phyloP scores from a whole-genome alignment of 805 yeast genomes.

The Wickerhamiella qilinensis region DNA sequence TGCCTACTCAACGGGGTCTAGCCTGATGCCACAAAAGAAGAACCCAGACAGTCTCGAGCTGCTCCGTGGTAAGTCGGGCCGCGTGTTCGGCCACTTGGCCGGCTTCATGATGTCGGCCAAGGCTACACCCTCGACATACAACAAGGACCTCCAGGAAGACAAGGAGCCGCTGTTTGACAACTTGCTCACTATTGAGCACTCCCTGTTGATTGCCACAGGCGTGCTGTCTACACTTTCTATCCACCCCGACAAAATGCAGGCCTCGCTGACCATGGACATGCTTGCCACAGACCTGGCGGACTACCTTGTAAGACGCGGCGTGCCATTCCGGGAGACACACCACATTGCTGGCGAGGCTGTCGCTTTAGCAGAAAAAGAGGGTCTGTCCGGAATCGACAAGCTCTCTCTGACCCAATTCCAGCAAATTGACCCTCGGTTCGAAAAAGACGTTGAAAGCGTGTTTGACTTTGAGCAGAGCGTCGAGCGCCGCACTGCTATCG shows the following conservation, averaged over 20 bases:
- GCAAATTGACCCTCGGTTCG: conserved; percentile 65
- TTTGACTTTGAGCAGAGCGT: conserved; percentile 88
- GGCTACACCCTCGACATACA: conserved; percentile 95
- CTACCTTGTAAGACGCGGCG: conserved; percentile 92
- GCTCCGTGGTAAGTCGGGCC: conserved; percentile 91
- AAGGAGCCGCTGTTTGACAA: conserved; percentile 96
- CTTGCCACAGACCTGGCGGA: conserved; percentile 97
- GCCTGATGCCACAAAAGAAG: conserved; percentile 98
- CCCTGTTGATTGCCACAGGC: conserved; percentile 88
- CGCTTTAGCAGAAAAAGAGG: conserved; percentile 65
- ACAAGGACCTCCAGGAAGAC: conserved; percentile 98
- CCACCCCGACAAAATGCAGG: conserved; percentile 59
- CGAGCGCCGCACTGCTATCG: conserved; percentile 91
- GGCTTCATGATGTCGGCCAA: conserved; percentile 95
- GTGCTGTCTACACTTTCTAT: conserved; percentile 77
- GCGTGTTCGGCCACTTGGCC: conserved; percentile 86
- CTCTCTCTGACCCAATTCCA: conserved; percentile 64
- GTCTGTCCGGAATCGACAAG: conserved; percentile 72
- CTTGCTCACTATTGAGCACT: conserved; percentile 80
- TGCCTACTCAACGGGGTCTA: conserved; percentile 96
- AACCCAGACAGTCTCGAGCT: conserved; percentile 94
- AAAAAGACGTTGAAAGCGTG: conserved; percentile 62
- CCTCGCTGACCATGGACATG: conserved; percentile 96
- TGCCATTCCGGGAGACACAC: conserved; percentile 98
- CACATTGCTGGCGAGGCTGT: conserved; percentile 98